Evolutionary conservation across 371 early-diverging fungal genomes (phyloP), one percentile per base, ranked within the genome.

Genomic region (Rhizomucor pusillus): DNA sequence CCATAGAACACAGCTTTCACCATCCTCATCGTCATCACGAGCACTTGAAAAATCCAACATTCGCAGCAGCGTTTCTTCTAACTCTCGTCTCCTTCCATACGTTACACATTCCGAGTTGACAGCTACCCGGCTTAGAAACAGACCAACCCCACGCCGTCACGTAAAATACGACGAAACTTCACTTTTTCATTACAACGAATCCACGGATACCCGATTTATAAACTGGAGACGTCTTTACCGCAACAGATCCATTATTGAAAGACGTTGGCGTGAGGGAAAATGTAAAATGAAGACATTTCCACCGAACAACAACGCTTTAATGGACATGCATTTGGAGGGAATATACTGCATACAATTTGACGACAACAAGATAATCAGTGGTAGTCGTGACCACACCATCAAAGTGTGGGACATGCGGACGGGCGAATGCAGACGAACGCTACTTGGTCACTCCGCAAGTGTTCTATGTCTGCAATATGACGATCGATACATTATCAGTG

Each of bases 271-370:
- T 12, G 57, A 65, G 12, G 92, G 90, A 3, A 61, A 68, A 43
- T 86, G 75, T 50, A 75, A 73, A 9, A 68, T 79, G 13, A 69
- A 76, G 23, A 69, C 75, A 11, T 79, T 90, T 33, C 82, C 87
- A 40, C 49, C 70, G 1, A 14, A 48, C 41, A 47, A 52, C 22
- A 49, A 46, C n/a, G 10, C 45, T 2, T 41, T 23, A 47, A 14
- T 47, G 2, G 72, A 74, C 20, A 88, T 95, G 24, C 99, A 98
- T 62, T 57, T 75, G 0, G 98, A 97, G 53, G 87, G 93, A 22
- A 91, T 99, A 33, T 94, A 98, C 58, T 93, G 93, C 60, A 74
- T 95, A 12, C 96, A 92, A 66, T 90, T 90, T 57, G 89, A 90
- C 55, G 69, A 70, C 0, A 51, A 67, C 34, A 79, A 80, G 47